Evolutionary conservation across 148 eudicot genomes (phyloP), one percentile per base, ranked within the genome.

Genomic region (Nepenthes mirabilis): DNA sequence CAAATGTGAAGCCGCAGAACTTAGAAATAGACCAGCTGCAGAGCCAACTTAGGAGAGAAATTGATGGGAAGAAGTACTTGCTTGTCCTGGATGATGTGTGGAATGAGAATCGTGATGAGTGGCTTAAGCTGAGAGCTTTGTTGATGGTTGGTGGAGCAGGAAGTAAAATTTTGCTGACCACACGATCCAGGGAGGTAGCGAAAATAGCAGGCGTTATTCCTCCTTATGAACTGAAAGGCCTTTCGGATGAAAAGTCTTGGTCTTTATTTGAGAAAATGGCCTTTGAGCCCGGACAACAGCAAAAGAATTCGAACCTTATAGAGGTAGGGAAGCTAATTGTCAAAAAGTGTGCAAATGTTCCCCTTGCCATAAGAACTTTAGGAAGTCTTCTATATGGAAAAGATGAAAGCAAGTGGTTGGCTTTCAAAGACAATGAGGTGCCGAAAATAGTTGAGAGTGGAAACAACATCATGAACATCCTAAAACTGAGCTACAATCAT

Each of bases 401-500:
- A 36, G 5, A 10, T 11, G 61, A 68, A 4, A 5, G 10, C 52
- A 49, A 11, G 14, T 76, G 80, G 80, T 0, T 43, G 36, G 37
- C 56, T 6, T 61, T 72, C 33, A 51, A 37, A n/a, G 33, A 52
- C 23, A 55, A 40, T 1, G 65, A 56, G 35, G 45, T 76, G 52
- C 10, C 69, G 11, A 32, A 33, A 7, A 58, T 65, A 37, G 37
- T 23, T 7, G 36, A 57, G 59, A 45, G 13, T 34, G 60, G 63
- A 11, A 36, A 64, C 33, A 14, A 45, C 0, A 50, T 67, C 4
- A 34, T 68, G 37, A 50, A 56, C 0, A 56, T 68, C 12, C 45
- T 78, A 34, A 74, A 61, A 50, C 43, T 67, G 37, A 74, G 83
- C 34, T 82, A 75, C 36, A 53, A 73, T 63, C 58, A 71, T 10